These are phyloP conservation scores for Urostyla sp. DNA, from an alignment of 73 alveolate genomes.

Conservation along the genomic window DNA sequence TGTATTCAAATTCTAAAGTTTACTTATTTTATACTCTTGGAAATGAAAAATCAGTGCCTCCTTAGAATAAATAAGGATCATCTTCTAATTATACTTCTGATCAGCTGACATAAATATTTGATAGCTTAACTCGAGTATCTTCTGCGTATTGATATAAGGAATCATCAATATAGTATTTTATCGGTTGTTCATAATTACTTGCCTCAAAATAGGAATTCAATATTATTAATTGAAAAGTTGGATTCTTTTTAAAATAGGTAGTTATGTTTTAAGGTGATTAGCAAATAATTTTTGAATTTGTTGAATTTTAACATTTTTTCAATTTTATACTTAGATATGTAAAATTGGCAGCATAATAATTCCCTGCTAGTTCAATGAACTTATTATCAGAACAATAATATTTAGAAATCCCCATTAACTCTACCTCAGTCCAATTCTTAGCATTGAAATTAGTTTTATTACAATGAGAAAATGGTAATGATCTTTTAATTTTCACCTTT, in stretches of 20 bases:
- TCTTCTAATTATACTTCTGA: not conserved
- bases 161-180: slow-evolving; percentile 35
- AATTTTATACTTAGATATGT: slow-evolving; percentile 13
- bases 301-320: slow-evolving; percentile 10
- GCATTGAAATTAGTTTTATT: not conserved
- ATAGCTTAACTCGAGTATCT: not conserved
- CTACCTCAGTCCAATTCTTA: not conserved
- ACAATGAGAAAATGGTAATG: not conserved
- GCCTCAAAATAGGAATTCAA: slow-evolving; percentile 6
- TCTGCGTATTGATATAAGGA: slow-evolving; percentile 24
- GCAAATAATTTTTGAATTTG: not conserved
- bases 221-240: slow-evolving; percentile 5
- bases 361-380: not conserved
- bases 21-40: not conserved
- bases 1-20: not conserved
- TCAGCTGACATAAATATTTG: not conserved
- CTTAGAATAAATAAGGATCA: too few species aligned
- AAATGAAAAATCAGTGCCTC: too few species aligned
- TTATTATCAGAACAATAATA: not conserved
- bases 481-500: not conserved
- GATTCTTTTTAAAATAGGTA: not conserved
- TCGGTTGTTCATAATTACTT: not conserved
- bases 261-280: not conserved
- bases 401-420: not conserved
- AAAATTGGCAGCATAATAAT: slow-evolving; percentile 9